A percentile compares a stretch with the other conserved stretches of the same genome.
These are phyloP conservation scores for Erysimum cheiranthoides DNA, from an alignment of 345 rosid genomes.

Conservation along the genomic window DNA sequence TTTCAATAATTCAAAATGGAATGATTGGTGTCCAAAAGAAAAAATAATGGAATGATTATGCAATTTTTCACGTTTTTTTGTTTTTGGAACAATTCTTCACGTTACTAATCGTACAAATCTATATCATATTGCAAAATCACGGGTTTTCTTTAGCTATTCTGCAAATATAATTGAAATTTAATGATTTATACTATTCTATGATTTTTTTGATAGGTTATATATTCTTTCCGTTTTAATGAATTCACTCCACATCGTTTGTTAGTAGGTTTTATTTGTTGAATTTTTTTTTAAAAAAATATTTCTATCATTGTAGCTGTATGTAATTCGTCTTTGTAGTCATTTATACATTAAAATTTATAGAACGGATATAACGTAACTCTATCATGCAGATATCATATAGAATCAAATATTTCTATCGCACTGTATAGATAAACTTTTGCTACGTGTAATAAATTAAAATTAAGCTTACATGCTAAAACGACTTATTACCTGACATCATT, in stretches of 20 bases:
- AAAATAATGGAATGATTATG: neutral
- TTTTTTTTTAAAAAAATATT: too few relatives aligned
- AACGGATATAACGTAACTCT: neutral
- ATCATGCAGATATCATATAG: neutral
- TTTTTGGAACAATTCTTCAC: too few relatives aligned
- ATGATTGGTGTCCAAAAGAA: too few relatives aligned
- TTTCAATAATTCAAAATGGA: neutral
- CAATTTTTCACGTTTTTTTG: neutral
- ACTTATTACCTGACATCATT: constrained; percentile 28
- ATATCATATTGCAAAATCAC: neutral
- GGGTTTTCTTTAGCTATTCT: neutral
- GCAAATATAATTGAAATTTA: neutral
- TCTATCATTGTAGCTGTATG: neutral
- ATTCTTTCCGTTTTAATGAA: neutral
- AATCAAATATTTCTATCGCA: constrained; percentile 6
- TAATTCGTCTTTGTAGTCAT: constrained; percentile 6
- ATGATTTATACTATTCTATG: neutral
- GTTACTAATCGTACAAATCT: neutral
- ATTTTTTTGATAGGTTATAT: neutral
- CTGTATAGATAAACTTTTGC: constrained; percentile 15
- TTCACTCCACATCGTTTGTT: neutral
- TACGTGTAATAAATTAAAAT: neutral
- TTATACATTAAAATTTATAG: neutral
- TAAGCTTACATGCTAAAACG: constrained; percentile 13
- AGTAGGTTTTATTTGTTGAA: neutral